Evolutionary conservation across 768 basidiomycete species (phyloP), one percentile per base, ranked within the genome.

Genomic region (Amyloporia xantha): DNA sequence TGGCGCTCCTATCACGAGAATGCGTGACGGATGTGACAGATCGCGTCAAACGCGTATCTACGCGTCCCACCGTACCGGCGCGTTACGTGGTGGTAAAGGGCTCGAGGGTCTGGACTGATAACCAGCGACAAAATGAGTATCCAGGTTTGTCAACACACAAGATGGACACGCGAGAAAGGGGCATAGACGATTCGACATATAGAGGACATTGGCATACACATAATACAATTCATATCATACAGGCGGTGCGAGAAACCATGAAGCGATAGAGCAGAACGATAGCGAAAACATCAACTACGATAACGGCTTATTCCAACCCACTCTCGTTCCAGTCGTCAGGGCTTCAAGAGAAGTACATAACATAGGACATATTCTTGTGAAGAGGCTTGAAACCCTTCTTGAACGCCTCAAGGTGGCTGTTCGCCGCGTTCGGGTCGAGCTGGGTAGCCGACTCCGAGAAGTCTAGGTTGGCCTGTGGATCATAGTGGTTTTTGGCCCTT

Each of bases 401-500:
- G 71, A 69, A 85, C 1, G 21, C 46, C 41, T 66, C 58, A n/a
- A 68, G 51, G 20, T 73, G 71, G 0, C 67, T 71, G 47, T 69
- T 66, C 1, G 62, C 63, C 66, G 52, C 74, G 73, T 3, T 28
- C 48, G 21, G 45, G 51, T 30, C 66, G 50, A 15, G 56, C 59
- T 24, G 76, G 70, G 78, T 79, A n/a, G 70, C 75, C 0, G 76
- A 71, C 11, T 84, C 84, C 0, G 80, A 78, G 51, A 84, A 72
- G 54, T 82, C 77, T 0, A 86, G 54, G 5, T 66, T 61, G n/a
- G 68, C 69, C 17, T 72, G 67, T 1, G 88, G 86, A 49, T 82
- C 78, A 55, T 85, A 90, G 56, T 91, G 87, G 56, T 88, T 86
- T 66, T 85, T 88, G 0, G 87, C 84, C 2, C 89, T 77, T 1